Evolutionary conservation across 768 basidiomycete species (phyloP).

Genomic region (Albatrellus ellisii): DNA sequence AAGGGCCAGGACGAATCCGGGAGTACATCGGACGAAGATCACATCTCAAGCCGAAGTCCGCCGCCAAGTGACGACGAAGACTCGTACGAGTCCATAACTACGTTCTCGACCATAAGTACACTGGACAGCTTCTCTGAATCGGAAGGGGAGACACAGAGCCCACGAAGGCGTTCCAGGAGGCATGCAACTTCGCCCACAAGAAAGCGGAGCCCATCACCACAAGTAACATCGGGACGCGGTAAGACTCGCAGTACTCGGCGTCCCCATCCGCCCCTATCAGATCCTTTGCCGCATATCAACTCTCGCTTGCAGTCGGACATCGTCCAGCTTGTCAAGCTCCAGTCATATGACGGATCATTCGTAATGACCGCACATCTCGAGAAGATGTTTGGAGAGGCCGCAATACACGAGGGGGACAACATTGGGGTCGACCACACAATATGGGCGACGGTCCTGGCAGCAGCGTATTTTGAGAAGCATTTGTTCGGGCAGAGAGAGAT

Average conservation of each 20-base stretch:
- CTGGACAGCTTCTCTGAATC: slow-evolving; percentile 25
- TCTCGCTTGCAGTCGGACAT: slow-evolving; percentile 17
- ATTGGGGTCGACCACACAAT: slow-evolving; percentile 20
- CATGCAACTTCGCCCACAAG: slow-evolving; percentile 4
- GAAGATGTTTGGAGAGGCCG: slow-evolving; percentile 23
- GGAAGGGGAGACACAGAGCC: not conserved
- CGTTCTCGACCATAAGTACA: slow-evolving; percentile 38
- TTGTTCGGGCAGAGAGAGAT: slow-evolving; percentile 28
- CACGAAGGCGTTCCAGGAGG: slow-evolving; percentile 23
- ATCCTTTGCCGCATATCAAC: slow-evolving; percentile 17
- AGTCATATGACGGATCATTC: slow-evolving; percentile 38
- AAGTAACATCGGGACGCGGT: not conserved
- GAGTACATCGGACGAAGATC: not conserved
- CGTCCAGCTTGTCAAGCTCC: slow-evolving; percentile 24
- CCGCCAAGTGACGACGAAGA: slow-evolving; percentile 16
- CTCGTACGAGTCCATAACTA: slow-evolving; percentile 20
- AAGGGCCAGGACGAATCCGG: not conserved
- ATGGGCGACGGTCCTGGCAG: slow-evolving; percentile 37
- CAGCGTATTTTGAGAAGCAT: slow-evolving; percentile 31
- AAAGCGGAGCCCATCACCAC: slow-evolving; percentile 1
- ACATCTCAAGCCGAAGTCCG: not conserved
- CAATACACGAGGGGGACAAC: slow-evolving; percentile 19
- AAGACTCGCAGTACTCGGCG: not conserved
- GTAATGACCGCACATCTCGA: slow-evolving; percentile 19
- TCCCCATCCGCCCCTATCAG: slow-evolving; percentile 12